Evolutionary conservation across 352 stramenopile species (phyloP).

Genomic region (Sclerospora graminicola): DNA sequence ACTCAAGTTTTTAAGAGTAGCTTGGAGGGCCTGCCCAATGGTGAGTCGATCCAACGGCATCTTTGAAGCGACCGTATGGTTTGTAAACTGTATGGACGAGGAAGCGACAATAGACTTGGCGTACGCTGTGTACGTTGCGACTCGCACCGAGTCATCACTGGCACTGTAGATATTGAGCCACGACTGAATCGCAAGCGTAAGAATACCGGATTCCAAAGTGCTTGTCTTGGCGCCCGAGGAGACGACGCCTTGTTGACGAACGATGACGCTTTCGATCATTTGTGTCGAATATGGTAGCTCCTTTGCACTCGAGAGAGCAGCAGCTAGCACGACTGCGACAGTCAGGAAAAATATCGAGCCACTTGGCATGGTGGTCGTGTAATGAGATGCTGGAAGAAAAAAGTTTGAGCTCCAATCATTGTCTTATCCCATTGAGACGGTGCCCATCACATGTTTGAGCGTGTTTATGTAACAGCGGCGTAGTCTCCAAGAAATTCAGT

Average conservation of each 20-base stretch:
- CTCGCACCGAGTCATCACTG: constrained; percentile 3
- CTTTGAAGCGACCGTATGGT: constrained; percentile 6
- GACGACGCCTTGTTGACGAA: constrained; percentile 19
- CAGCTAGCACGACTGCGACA: too few species aligned
- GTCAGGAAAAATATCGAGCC: too few species aligned
- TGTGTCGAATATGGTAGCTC: too few species aligned
- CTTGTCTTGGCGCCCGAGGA: constrained; percentile 19
- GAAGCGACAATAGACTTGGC: constrained; percentile 15
- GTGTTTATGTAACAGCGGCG: too few species aligned
- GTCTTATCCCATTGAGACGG: too few species aligned
- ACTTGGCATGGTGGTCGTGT: too few species aligned
- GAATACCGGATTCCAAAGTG: constrained; percentile 16
- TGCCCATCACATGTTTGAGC: too few species aligned
- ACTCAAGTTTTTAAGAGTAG: too few species aligned
- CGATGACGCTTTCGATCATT: constrained; percentile 23
- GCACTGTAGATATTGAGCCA: constrained; percentile 13
- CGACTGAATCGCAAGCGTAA: constrained; percentile 19
- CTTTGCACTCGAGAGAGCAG: too few species aligned
- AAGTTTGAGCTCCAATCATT: too few species aligned
- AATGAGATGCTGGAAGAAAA: too few species aligned
- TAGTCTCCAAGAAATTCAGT: too few species aligned
- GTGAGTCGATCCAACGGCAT: constrained; percentile 18
- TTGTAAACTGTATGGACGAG: constrained; percentile 12
- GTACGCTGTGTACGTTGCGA: constrained; percentile 14
- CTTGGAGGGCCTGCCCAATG: constrained; percentile 14